These are phyloP conservation scores for Croton laevigatus DNA, from an alignment of 441 rosid genomes.

Conservation along the genomic window DNA sequence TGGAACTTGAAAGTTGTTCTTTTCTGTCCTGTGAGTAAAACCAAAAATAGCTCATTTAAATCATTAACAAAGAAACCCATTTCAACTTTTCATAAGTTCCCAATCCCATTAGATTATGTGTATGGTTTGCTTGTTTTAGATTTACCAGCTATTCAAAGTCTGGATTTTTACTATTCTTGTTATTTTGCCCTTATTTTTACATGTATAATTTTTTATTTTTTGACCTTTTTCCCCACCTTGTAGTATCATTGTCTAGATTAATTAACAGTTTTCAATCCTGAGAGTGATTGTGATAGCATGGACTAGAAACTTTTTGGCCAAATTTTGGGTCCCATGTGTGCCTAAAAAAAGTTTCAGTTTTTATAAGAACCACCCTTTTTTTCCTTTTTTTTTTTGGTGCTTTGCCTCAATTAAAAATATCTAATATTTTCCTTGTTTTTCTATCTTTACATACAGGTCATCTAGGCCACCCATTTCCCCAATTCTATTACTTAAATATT, in stretches of 20 bases:
- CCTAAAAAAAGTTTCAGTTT: slow-evolving; percentile 18
- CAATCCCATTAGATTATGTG: not conserved
- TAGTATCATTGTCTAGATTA: slow-evolving; percentile 13
- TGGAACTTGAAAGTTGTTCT: not conserved
- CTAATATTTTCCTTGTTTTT: not conserved
- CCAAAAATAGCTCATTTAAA: not conserved
- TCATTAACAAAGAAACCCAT: not conserved
- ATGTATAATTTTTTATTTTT: not conserved
- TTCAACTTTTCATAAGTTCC: not conserved
- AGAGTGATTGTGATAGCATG: slow-evolving; percentile 26
- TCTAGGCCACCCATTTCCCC: slow-evolving; percentile 4
- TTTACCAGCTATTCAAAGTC: slow-evolving; percentile 18
- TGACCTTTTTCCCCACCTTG: not conserved
- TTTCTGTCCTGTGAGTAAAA: not conserved
- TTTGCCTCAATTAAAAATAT: slow-evolving; percentile 1
- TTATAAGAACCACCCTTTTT: slow-evolving; percentile 13
- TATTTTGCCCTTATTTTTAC: not conserved
- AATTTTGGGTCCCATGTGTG: slow-evolving; percentile 52
- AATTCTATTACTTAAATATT: slow-evolving; percentile 14
- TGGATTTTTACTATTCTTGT: not conserved
- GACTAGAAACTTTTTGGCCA: slow-evolving; percentile 20
- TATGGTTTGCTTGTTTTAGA: not conserved
- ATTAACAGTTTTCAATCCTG: slow-evolving; percentile 19
- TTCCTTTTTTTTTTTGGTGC: not conserved
- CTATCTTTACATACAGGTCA: slow-evolving; percentile 13